phyloP scores from a whole-genome alignment of 1,284 basidiomycete genomes.

The Ceratobasidium sp. region DNA sequence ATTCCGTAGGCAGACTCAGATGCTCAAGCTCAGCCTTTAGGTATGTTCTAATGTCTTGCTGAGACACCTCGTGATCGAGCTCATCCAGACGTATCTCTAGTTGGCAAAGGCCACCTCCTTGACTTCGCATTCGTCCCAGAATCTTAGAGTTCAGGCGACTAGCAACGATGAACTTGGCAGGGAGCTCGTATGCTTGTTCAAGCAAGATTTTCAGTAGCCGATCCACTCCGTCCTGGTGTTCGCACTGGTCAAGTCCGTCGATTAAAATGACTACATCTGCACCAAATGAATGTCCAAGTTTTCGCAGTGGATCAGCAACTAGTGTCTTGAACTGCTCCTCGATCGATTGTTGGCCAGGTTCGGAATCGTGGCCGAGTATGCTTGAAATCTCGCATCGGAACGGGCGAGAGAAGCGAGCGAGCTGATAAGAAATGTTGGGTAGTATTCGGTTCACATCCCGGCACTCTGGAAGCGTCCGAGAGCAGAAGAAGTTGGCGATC shows the following conservation, averaged over 20 bases:
- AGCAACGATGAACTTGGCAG: neutral
- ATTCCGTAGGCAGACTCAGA: neutral
- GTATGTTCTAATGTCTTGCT: conserved; percentile 15
- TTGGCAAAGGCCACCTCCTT: no score
- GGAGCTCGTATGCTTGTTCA: neutral
- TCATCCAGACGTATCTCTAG: neutral
- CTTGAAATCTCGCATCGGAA: neutral
- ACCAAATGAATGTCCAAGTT: neutral
- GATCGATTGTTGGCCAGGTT: neutral
- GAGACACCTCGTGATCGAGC: neutral
- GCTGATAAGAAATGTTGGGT: conserved; percentile 1
- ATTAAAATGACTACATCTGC: neutral
- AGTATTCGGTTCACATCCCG: neutral
- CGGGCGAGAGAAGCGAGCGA: neutral
- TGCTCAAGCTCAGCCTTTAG: neutral
- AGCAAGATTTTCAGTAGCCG: neutral
- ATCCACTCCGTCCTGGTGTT: neutral
- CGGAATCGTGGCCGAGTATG: neutral
- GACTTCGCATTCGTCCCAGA: neutral
- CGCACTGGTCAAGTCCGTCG: conserved; percentile 26
- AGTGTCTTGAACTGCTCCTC: neutral
- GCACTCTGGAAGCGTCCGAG: neutral
- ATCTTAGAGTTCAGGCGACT: neutral
- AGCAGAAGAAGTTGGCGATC: conserved; percentile 17
- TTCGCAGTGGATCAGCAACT: neutral